A percentile compares a stretch with the other conserved stretches of the same genome.
Evolutionary conservation across 164 flowering plant species (phyloP).

Genomic region (Dillenia suffruticosa): DNA sequence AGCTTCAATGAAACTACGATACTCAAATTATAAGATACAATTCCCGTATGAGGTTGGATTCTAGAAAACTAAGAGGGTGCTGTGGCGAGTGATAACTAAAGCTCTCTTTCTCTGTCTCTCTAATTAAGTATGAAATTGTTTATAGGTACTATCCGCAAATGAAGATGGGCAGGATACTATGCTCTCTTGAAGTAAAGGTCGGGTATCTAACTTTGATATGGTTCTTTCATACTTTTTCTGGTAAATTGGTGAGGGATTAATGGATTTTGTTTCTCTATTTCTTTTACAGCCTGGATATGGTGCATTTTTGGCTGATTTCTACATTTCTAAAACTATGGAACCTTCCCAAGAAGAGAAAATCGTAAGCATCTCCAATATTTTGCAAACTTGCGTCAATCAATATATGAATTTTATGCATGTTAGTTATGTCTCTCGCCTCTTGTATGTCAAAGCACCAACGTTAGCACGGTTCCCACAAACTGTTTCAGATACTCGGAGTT

Average conservation of each 20-base stretch:
- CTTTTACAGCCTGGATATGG: constrained; percentile 61
- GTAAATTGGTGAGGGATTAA: not conserved
- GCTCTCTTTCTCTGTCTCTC: not conserved
- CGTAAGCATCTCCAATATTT: constrained; percentile 34
- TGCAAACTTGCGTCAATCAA: too few species aligned
- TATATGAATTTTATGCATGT: too few species aligned
- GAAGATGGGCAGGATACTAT: constrained; percentile 55
- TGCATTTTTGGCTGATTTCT: constrained; percentile 42
- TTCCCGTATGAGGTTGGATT: too few species aligned
- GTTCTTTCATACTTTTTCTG: not conserved
- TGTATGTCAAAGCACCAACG: too few species aligned
- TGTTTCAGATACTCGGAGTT: too few species aligned
- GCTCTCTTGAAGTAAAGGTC: constrained; percentile 67
- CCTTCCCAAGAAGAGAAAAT: constrained; percentile 39
- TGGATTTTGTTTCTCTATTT: not conserved
- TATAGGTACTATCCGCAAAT: constrained; percentile 67
- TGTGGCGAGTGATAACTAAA: too few species aligned
- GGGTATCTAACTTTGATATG: not conserved
- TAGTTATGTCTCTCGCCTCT: too few species aligned
- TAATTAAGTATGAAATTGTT: too few species aligned
- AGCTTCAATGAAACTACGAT: too few species aligned
- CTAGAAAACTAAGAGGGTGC: too few species aligned
- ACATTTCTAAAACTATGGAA: constrained; percentile 33
- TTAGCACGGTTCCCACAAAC: too few species aligned
- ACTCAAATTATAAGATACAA: too few species aligned